A percentile compares a stretch with the other conserved stretches of the same genome.
phyloP scores from a whole-genome alignment of 768 basidiomycete species.

The Naganishia randhawae region DNA sequence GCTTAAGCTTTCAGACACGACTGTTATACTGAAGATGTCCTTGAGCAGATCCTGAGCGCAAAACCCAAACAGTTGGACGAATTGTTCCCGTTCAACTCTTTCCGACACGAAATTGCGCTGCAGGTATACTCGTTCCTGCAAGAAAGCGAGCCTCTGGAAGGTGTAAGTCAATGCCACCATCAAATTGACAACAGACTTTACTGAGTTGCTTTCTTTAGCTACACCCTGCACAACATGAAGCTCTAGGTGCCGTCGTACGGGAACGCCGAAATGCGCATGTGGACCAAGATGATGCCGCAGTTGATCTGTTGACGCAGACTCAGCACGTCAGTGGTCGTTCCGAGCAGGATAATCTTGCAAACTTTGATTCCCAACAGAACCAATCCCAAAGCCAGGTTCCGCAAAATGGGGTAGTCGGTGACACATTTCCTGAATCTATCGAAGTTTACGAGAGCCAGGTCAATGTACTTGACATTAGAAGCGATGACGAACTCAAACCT shows the following conservation, averaged over 20 bases:
- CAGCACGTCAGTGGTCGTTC: slow-evolving; percentile 18
- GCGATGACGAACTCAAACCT: background rate
- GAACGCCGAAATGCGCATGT: background rate
- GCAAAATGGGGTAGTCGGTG: background rate
- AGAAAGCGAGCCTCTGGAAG: slow-evolving; percentile 7
- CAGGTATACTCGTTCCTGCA: background rate
- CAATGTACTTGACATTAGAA: background rate
- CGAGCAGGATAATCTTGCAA: background rate
- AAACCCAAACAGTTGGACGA: background rate
- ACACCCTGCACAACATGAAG: slow-evolving; percentile 2
- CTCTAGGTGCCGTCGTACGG: background rate
- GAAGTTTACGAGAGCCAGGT: background rate
- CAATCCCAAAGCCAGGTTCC: background rate
- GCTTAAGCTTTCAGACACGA: no score
- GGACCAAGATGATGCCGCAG: background rate
- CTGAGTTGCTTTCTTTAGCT: background rate
- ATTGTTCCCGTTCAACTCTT: slow-evolving; percentile 6
- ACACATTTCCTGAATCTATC: slow-evolving; percentile 6
- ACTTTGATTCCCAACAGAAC: no score
- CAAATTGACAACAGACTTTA: no score
- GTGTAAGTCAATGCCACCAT: background rate
- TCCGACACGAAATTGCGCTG: slow-evolving; percentile 3
- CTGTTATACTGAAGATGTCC: background rate
- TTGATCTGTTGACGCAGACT: slow-evolving; percentile 9
- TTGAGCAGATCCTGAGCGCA: background rate